Base-by-base conservation (phyloP, 2,329 filamentous ascomycete genomes). In the Ophiostoma novo-ulmi region DNA sequence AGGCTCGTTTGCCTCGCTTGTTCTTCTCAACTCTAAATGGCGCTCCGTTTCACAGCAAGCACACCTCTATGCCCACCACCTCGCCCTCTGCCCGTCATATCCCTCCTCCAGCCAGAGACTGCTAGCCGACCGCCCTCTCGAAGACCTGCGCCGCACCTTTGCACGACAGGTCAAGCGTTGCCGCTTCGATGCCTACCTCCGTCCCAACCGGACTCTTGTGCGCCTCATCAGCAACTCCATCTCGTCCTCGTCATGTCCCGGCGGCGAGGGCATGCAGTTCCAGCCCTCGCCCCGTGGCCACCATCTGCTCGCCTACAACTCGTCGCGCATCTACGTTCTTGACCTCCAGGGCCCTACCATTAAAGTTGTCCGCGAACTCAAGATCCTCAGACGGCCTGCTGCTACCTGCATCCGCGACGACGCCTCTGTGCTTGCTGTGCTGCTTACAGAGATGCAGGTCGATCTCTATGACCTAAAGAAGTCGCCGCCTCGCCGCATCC, bases 221-320 rank as follows among this genome's bases (percentile, higher is more conserved):
- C 94, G 91, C 77, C 83, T 97, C 69, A 88, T 96, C 14, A 95
- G 92, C 52, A 92, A 90, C 68, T 93, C 91, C 6, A 92, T 92
- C 75, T 94, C 91, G 77, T 94, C 92, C 0, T 93, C 91, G 1
- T 92, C 92, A 31, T 90, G 90, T 73, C 93, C 92, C 1, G 90
- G 91, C 44, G 91, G 92, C 41, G 93, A 97, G 78, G 92, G 92
- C 65, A 92, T 97, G 81, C 91, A 92, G 70, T 97, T 96, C 78
- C 88, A 87, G 73, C 87, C 92, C 72, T 96, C 93, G 1, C 88
- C 91, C 6, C 87, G 85, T 70, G 92, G 92, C 2, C 88, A 90
- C 74, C 87, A 89, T 75, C 80, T 96, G 39, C 85, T 96, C 58
- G 92, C 91, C 69, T 91, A 93, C 78, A 96, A 92, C 79, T 96